Evolutionary conservation across 2,329 filamentous ascomycete species (phyloP), one percentile per base, ranked within the genome.

Genomic region (Fusarium tupiense): DNA sequence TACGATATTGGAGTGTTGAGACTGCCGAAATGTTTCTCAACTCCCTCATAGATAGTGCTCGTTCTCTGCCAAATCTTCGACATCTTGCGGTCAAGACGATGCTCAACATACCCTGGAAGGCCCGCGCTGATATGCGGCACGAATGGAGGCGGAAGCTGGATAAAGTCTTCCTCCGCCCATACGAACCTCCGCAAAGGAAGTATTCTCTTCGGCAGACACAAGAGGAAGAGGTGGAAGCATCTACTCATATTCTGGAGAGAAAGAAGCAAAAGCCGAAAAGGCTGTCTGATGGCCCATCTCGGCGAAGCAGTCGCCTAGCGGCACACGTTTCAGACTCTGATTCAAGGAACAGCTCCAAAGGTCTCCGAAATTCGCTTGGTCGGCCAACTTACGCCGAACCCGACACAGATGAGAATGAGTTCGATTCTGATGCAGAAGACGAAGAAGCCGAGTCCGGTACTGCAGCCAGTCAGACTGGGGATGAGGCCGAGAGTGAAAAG

Each of bases 101-200:
- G 81, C 86, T 98, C 54, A 91, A 95, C 78, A 89, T 91, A 52
- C 91, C 93, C 17, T 98, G 95, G 94, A 91, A 94, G 70, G 90
- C 94, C 79, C 90, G 96, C 47, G 93, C 93, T 24, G 88, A 88
- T n/a, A 92, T 98, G 78, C 90, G 95, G 44, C 90, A 92, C 74
- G 89, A 90, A 73, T 97, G 95, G 94, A 91, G 91, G 57, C 86
- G 88, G n/a, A 91, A 87, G 71, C 85, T 98, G 59, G 88, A 91
- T 63, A 86, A 85, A 19, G 88, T 94, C 6, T 95, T 94, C 77
- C 86, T 91, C 56, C 86, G 90, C 22, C 83, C 81, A 5, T 82
- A 81, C 22, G 72, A 82, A 26, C 80, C 86, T 8, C 89, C 89
- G 3, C 76, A 61, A 37, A 74, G 65, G 26, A 62, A 71, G 46